These are phyloP conservation scores for Penicillium cinerascens DNA, from an alignment of 495 filamentous ascomycete genomes.

Conservation along the genomic window DNA sequence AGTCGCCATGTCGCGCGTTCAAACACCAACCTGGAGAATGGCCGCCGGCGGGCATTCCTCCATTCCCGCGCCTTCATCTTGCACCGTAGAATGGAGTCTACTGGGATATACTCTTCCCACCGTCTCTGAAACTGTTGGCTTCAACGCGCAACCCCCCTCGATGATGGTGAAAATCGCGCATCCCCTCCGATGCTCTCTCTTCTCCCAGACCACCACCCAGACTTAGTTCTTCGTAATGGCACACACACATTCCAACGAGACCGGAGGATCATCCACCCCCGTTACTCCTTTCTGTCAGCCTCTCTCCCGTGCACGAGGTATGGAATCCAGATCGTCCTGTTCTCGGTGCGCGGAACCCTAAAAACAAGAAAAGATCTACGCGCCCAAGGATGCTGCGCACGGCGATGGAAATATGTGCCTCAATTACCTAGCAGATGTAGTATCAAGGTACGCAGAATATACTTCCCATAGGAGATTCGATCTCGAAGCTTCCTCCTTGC, in stretches of 20 bases:
- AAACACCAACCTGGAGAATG: slow-evolving; percentile 3
- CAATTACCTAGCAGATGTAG: not conserved
- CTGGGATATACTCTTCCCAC: not conserved
- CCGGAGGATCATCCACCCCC: slow-evolving; percentile 2
- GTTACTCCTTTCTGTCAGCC: slow-evolving; percentile 2
- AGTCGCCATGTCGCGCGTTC: not conserved
- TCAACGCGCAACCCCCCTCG: not conserved
- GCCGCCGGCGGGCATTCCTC: slow-evolving; percentile 17
- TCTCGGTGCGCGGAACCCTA: not conserved
- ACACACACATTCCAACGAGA: slow-evolving; percentile 23
- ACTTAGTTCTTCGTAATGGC: not conserved
- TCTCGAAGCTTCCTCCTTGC: slow-evolving; percentile 7
- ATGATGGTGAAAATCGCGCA: slow-evolving; percentile 14
- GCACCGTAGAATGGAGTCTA: not conserved
- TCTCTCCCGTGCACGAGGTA: slow-evolving; percentile 1
- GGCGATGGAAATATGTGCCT: not conserved
- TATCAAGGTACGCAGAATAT: not conserved
- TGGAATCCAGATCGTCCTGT: slow-evolving; percentile 9
- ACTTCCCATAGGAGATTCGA: not conserved
- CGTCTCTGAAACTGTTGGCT: not conserved
- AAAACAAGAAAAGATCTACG: not conserved
- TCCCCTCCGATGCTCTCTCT: not conserved
- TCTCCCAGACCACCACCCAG: not conserved
- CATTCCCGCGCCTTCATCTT: slow-evolving; percentile 4
- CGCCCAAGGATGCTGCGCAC: not conserved